Evolutionary conservation across 345 rosid species (phyloP), one percentile per base, ranked within the genome.

Genomic region (Turritis glabra): DNA sequence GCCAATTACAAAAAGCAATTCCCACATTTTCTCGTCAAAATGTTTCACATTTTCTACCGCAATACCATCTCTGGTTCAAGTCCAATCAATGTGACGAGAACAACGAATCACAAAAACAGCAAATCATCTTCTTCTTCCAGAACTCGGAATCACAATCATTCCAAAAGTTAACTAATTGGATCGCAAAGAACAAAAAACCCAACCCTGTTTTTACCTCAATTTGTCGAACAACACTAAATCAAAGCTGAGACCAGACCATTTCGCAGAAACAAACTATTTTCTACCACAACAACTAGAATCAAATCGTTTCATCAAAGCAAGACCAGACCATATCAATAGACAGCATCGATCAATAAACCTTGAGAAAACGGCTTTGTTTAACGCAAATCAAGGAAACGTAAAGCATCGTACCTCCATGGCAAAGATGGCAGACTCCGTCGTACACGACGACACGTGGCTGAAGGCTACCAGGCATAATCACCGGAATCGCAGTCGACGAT

Each of bases 381-480:
- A 26, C 0, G 23, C n/a, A n/a, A 27, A 12, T 30, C 54, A 58
- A 15, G 7, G 32, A 35, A 19, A 13, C 8, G 44, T 43, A 59
- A 9, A 52, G 48, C n/a, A 56, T 29, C 1, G 37, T 78, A 94
- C 97, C 96, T 85, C 89, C 74, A 80, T 94, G 97, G 84, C 98
- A 94, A 84, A 94, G 97, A 82, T 84, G 96, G 78, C 97, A 94
- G 78, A 94, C 97, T 25, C 97, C 97, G 77, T 94, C 97, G 71
- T 90, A 94, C 55, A 94, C 78, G 33, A 90, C 96, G 71, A 91
- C 98, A 40, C 97, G 85, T 25, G 98, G 97, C 87, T 94, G 95
- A 23, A 94, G 93, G 64, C 85, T 59, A 46, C 79, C 62, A 57
- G 86, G 87, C 53, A 80, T 38, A 25, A 66, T 56, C 22, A 70